Evolutionary conservation across 1,139 yeast genomes (phyloP), one percentile per base, ranked within the genome.

Genomic region (Suhomyces ambrosiae): DNA sequence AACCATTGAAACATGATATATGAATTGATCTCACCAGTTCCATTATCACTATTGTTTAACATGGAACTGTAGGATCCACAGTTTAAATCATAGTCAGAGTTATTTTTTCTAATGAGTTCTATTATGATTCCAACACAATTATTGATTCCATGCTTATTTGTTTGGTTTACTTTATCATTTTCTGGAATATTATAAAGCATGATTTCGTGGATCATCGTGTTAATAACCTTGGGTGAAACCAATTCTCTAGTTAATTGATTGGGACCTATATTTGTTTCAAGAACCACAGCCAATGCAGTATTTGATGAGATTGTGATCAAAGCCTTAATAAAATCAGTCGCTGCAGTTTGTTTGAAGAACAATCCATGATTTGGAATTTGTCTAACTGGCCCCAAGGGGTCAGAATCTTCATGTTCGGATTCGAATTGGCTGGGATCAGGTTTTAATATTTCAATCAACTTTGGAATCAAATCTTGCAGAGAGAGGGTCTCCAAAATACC

Each of bases 281-380:
- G 51, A 1, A 69, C 73, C 4, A 70, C 72, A 0, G 77, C 76
- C 41, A 70, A 56, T 4, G 75, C 74, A 3, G 76, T 67, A 45
- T 71, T 72, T n/a, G 96, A 96, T 22, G 96, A 87, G 28, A 94
- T 86, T 2, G 97, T 85, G 21, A 92, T 86, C 54, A 94, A 78
- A 0, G 97, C 97, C 58, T 92, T 94, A 38, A 92, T 65, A 54
- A 92, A 92, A 57, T 92, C 99, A 8, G 97, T 95, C 2, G 96
- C 95, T 0, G 97, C 95, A 3, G 95, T 83, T 60, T 92, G 97
- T 35, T 80, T 80, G 41, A 92, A 79, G 24, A 84, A 72, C 10
- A 46, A 48, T 34, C 52, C 53, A 29, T 60, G 62, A 37, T 65
- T 60, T 1, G 74, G 65, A 23, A 68, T 61, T 16, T 48, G 48